Evolutionary conservation across 129 eudicot species (phyloP).

Genomic region (Escallonia herrerae): DNA sequence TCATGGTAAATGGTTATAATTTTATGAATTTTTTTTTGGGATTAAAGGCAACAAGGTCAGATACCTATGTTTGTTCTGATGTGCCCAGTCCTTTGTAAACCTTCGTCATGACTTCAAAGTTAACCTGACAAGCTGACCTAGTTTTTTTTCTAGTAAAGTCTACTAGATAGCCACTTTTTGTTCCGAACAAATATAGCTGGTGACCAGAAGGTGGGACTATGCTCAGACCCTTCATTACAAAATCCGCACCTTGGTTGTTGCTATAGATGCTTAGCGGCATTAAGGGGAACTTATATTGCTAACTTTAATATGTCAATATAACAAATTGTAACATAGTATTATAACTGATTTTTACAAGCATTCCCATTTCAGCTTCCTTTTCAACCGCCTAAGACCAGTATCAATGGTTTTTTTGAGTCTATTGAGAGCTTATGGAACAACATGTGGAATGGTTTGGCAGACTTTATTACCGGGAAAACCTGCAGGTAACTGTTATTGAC

Average conservation of each 20-base stretch:
- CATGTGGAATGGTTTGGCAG: slow-evolving; percentile 59
- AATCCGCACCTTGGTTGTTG: too few relatives aligned
- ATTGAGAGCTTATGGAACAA: slow-evolving; percentile 60
- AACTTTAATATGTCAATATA: too few relatives aligned
- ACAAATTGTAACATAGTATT: too few relatives aligned
- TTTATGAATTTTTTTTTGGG: too few relatives aligned
- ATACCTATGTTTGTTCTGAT: too few relatives aligned
- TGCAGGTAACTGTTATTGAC: slow-evolving; percentile 53
- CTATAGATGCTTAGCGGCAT: too few relatives aligned
- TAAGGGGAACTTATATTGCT: too few relatives aligned
- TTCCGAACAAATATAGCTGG: not conserved
- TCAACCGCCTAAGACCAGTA: slow-evolving; percentile 53
- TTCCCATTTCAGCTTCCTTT: slow-evolving; percentile 52
- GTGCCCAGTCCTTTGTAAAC: not conserved
- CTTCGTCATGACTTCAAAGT: not conserved
- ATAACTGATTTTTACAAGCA: too few relatives aligned
- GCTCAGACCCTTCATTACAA: too few relatives aligned
- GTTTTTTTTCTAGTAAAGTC: not conserved
- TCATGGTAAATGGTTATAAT: too few relatives aligned
- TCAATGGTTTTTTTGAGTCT: slow-evolving; percentile 60
- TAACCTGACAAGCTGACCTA: not conserved
- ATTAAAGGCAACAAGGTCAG: too few relatives aligned
- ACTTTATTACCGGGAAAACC: slow-evolving; percentile 63
- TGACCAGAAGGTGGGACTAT: too few relatives aligned
- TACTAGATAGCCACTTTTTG: not conserved